A percentile compares a stretch with the other conserved stretches of the same genome.
Conservation (phyloP, 2,329 filamentous ascomycete species). For the Aureobasidium sp. region DNA sequence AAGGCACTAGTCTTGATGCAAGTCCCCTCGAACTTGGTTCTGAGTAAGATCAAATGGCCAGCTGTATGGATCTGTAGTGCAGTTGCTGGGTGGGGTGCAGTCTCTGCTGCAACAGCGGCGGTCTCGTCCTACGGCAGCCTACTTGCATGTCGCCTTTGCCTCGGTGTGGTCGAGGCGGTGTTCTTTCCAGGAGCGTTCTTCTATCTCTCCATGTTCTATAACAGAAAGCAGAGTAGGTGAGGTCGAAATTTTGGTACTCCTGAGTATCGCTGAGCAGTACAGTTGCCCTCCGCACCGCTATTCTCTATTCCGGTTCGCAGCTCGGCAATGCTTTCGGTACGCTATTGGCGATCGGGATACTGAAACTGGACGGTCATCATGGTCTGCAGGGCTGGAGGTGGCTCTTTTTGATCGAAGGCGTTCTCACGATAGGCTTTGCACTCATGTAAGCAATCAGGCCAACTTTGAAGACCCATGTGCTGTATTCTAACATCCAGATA, state of each 20-base stretch:
- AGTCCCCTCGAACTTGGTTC: conserved; percentile 29
- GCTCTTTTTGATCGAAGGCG: conserved; percentile 29
- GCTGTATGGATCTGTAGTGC: conserved; percentile 23
- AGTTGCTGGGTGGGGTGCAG: conserved; percentile 28
- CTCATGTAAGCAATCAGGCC: neutral
- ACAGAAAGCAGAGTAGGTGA: conserved; percentile 34
- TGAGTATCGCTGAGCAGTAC: neutral
- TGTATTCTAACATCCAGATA: conserved; percentile 10
- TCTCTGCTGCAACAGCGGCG: conserved; percentile 26
- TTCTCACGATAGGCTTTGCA: conserved; percentile 28
- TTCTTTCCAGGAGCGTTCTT: conserved; percentile 37
- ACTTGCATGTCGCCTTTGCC: neutral
- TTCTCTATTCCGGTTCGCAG: conserved; percentile 45
- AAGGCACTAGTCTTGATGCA: conserved; percentile 22
- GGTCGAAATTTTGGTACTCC: no score
- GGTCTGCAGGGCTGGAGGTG: conserved; percentile 2
- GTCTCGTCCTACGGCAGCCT: conserved; percentile 28
- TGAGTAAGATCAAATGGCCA: conserved; percentile 28
- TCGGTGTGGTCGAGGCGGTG: conserved; percentile 38
- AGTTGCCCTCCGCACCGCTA: conserved; percentile 41
- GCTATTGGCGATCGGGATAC: conserved; percentile 1
- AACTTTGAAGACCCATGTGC: conserved; percentile 18
- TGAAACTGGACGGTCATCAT: neutral
- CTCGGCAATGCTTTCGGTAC: conserved; percentile 43
- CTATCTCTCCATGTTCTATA: conserved; percentile 46